Percentiles rank a stretch among this genome's conserved stretches.
phyloP scores from a whole-genome alignment of 352 stramenopile species.

The Thalassiosira exigua region DNA sequence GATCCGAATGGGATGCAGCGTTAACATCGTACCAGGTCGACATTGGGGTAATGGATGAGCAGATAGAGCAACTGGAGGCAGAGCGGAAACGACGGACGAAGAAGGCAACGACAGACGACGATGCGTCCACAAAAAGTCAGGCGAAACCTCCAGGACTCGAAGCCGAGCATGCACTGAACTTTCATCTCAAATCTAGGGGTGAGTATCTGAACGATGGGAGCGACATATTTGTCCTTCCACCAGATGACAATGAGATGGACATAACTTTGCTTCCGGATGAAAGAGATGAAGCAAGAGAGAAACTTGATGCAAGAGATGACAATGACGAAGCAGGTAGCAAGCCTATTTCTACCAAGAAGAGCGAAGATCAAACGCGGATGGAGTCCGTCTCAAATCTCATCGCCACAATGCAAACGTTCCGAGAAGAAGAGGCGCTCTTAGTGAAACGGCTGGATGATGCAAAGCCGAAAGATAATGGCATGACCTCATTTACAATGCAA shows the following conservation, averaged over 20 bases:
- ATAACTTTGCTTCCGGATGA: constrained; percentile 31
- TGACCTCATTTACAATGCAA: constrained; percentile 9
- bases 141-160: background rate
- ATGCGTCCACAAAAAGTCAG: background rate
- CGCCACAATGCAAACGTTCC: constrained; percentile 22
- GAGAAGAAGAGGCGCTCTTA: constrained; percentile 20
- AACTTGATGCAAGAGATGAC: background rate
- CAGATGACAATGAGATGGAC: constrained; percentile 15
- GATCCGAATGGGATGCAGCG: constrained; percentile 18
- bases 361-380: constrained; percentile 10
- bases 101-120: background rate
- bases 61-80: constrained; percentile 9
- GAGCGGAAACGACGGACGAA: constrained; percentile 31
- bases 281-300: background rate
- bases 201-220: background rate
- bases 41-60: constrained; percentile 28
- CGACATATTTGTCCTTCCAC: constrained; percentile 27
- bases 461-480: constrained; percentile 23
- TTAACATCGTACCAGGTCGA: constrained; percentile 28
- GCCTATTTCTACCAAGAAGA: background rate
- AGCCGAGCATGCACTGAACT: constrained; percentile 32
- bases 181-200: constrained; percentile 16
- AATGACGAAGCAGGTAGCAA: background rate
- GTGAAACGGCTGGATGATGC: constrained; percentile 14
- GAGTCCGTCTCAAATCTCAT: constrained; percentile 14